These are phyloP conservation scores for Penicillium nordicum DNA, from an alignment of 2,329 filamentous ascomycete species.

Conservation along the genomic window DNA sequence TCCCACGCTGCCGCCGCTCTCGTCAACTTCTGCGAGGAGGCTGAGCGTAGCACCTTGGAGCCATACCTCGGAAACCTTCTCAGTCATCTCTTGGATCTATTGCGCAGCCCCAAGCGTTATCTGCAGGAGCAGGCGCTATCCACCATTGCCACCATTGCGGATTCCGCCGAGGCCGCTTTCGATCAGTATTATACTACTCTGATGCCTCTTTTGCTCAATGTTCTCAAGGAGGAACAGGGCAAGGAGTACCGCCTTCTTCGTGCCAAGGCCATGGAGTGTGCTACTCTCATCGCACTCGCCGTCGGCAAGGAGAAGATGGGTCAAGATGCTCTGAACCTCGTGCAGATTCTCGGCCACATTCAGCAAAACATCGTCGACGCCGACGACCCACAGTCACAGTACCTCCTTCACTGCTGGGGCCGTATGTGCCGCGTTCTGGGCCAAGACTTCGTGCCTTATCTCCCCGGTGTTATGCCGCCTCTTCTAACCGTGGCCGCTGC, in stretches of 20 bases:
- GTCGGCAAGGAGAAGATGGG: conserved; percentile 93
- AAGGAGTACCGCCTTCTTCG: conserved; percentile 89
- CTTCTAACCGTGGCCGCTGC: conserved; percentile 85
- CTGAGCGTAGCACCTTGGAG: conserved; percentile 85
- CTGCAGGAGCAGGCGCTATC: conserved; percentile 97
- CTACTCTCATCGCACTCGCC: conserved; percentile 86
- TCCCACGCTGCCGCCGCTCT: conserved; percentile 95
- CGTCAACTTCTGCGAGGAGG: conserved; percentile 98
- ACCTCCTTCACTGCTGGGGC: conserved; percentile 98
- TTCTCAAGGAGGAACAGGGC: conserved; percentile 82
- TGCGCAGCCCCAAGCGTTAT: conserved; percentile 90
- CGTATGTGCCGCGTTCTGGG: conserved; percentile 96
- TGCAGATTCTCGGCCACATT: conserved; percentile 81
- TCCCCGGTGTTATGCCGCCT: conserved; percentile 90
- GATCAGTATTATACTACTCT: conserved; percentile 91
- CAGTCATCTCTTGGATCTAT: conserved; percentile 76
- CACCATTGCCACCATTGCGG: conserved; percentile 97
- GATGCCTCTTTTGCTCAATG: conserved; percentile 91
- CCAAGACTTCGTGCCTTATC: conserved; percentile 84
- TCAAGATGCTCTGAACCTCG: conserved; percentile 78
- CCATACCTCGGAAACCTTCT: conserved; percentile 89
- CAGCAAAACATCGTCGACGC: conserved; percentile 82
- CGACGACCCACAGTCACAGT: conserved; percentile 94
- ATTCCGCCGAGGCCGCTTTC: conserved; percentile 93
- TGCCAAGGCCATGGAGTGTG: conserved; percentile 98